These are phyloP conservation scores for Aspergillus brunneoviolaceus DNA, from an alignment of 2,329 filamentous ascomycete genomes.

Conservation along the genomic window DNA sequence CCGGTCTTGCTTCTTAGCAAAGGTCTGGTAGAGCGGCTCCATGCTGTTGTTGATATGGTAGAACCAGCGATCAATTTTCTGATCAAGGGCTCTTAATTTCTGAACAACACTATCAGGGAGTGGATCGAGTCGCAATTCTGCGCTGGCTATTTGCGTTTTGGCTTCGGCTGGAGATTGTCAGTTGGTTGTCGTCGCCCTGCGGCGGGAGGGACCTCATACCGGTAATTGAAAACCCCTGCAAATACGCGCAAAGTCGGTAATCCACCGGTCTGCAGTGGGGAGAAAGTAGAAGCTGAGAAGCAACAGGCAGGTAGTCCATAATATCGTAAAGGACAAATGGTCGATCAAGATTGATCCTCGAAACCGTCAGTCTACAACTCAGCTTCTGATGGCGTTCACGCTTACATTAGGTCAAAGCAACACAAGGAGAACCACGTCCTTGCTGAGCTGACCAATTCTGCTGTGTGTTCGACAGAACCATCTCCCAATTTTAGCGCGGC, in stretches of 20 bases:
- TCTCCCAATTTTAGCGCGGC: neutral
- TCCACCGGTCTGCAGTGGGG: constrained; percentile 1
- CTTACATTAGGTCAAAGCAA: constrained; percentile 8
- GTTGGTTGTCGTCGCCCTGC: too few species aligned
- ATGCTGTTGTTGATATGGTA: constrained; percentile 4
- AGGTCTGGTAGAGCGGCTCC: constrained; percentile 1
- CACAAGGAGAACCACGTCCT: constrained; percentile 7
- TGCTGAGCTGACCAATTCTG: neutral
- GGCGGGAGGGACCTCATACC: neutral
- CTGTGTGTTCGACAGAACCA: neutral
- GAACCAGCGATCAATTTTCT: constrained; percentile 3
- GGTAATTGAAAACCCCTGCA: constrained; percentile 2
- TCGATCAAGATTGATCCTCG: neutral
- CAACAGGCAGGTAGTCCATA: constrained; percentile 1
- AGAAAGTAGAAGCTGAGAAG: neutral
- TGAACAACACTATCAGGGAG: neutral
- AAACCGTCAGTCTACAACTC: neutral
- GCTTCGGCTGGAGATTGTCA: neutral
- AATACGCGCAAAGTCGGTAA: constrained; percentile 3
- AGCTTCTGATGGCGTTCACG: neutral
- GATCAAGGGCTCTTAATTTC: neutral
- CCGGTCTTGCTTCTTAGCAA: constrained; percentile 3
- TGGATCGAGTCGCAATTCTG: neutral
- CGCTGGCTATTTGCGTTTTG: neutral
- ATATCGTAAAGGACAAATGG: constrained; percentile 1